These are phyloP conservation scores for Geosmithia morbida DNA, from an alignment of 2,329 filamentous ascomycete genomes.

Conservation along the genomic window DNA sequence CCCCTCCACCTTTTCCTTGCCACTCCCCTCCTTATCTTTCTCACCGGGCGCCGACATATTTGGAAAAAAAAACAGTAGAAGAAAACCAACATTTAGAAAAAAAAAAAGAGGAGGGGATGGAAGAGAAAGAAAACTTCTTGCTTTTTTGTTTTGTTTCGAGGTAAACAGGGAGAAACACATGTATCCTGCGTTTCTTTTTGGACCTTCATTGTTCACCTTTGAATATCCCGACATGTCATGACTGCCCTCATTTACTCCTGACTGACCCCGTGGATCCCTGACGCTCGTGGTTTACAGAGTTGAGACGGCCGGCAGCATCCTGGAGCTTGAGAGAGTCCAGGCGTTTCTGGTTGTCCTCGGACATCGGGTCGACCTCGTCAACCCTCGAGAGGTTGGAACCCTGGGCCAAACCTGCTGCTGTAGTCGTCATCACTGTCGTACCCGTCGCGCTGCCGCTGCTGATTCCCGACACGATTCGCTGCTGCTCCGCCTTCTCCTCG, in stretches of 20 bases:
- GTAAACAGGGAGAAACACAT: background rate
- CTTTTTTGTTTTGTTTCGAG: no score
- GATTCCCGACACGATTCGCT: slow-evolving; percentile 24
- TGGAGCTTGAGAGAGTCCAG: slow-evolving; percentile 84
- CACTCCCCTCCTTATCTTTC: background rate
- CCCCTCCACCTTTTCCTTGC: background rate
- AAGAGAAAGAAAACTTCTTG: no score
- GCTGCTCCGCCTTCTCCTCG: slow-evolving; percentile 62
- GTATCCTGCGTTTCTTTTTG: background rate
- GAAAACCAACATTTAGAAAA: background rate
- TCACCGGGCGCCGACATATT: background rate
- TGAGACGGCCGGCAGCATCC: slow-evolving; percentile 50
- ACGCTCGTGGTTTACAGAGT: slow-evolving; percentile 39
- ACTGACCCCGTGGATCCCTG: slow-evolving; percentile 43
- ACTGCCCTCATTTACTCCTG: slow-evolving; percentile 27
- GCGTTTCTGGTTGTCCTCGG: slow-evolving; percentile 73
- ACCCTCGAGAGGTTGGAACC: slow-evolving; percentile 31
- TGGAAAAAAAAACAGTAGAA: background rate
- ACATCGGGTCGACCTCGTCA: slow-evolving; percentile 66
- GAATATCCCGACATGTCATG: no score
- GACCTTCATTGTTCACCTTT: no score
- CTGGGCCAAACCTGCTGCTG: slow-evolving; percentile 19
- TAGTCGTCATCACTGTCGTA: background rate
- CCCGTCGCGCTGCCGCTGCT: background rate
- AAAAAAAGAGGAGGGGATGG: no score